Percentiles rank a stretch among this genome's conserved stretches.
Conservation (phyloP, 2,329 filamentous ascomycete genomes). For the Trichophyton verrucosum region DNA sequence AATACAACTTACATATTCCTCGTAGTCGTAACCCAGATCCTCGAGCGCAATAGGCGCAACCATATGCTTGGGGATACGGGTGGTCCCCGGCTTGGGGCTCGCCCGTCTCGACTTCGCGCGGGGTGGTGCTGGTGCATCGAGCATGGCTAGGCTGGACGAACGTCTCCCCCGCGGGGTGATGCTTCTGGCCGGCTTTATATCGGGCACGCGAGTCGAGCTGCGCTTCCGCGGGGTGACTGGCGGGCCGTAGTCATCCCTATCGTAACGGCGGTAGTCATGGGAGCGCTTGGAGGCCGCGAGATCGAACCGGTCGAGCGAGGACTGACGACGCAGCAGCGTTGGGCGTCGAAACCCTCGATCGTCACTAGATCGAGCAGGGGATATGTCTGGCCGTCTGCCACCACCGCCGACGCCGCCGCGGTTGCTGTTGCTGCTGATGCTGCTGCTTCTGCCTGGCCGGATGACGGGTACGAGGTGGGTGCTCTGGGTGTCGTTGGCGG, state of each 20-base stretch:
- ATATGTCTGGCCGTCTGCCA: not conserved
- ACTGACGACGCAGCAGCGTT: slow-evolving; percentile 63
- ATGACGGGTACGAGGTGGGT: slow-evolving; percentile 17
- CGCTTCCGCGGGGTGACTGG: slow-evolving; percentile 38
- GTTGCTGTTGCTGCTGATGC: slow-evolving; percentile 11
- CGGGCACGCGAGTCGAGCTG: slow-evolving; percentile 31
- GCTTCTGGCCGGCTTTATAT: slow-evolving; percentile 42
- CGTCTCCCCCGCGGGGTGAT: slow-evolving; percentile 14
- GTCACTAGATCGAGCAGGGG: slow-evolving; percentile 1
- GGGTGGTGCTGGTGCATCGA: slow-evolving; percentile 15
- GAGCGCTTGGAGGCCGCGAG: slow-evolving; percentile 52
- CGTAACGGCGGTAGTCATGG: slow-evolving; percentile 26
- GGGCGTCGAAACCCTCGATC: slow-evolving; percentile 32
- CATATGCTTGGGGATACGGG: slow-evolving; percentile 67
- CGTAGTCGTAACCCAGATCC: slow-evolving; percentile 73
- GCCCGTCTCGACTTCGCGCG: slow-evolving; percentile 30
- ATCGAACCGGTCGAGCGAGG: slow-evolving; percentile 82
- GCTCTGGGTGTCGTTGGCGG: not conserved
- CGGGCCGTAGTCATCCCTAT: slow-evolving; percentile 27
- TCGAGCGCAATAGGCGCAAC: slow-evolving; percentile 70
- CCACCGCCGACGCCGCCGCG: slow-evolving; percentile 16
- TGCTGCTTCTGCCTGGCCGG: slow-evolving; percentile 28
- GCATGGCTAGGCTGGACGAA: slow-evolving; percentile 14
- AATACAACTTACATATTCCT: slow-evolving; percentile 61
- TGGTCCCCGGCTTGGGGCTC: slow-evolving; percentile 77